Base-by-base conservation (phyloP, 2,329 filamentous ascomycete species). In the Falciphora oryzae region DNA sequence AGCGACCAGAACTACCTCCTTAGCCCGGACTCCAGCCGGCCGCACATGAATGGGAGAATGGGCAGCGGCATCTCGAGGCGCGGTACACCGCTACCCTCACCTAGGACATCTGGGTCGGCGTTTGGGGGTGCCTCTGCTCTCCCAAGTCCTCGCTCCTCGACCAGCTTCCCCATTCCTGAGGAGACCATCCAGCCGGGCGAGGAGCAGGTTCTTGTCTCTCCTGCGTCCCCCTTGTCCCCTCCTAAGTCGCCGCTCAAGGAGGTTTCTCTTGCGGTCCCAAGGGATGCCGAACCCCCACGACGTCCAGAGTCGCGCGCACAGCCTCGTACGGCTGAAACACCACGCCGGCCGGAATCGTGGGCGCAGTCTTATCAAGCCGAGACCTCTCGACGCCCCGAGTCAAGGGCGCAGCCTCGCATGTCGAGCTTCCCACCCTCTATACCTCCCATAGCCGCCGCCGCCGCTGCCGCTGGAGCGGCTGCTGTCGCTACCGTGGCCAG, bases 1-100 rank as follows among this genome's bases (percentile, higher is more conserved):
- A 76, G 78, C 4, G 75, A 75, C 53, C 71, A 69, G 8, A 65
- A 59, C 11, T 65, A 63, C 32, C 59, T 69, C 14, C 64, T 69
- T 31, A 68, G 69, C 7, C 71, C 74, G 4, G 71, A 70, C 22
- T 66, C 68, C 35, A 62, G 59, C 14, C 66, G 69, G 44, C 58
- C 65, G n/a, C 62, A 59, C 31, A 31, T 65, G 38, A 59, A 18
- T 13, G 60, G 65, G 14, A 68, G 75, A 57, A 70, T 75, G n/a
- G 76, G 73, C 44, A 25, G 18, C 44, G 22, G 44, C 18, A 25
- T 53, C 29, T 75, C 78, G 2, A 72, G 75, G 65, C 74, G 72
- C 16, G 71, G 73, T 11, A 75, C 75, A 1, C 74, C 75, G 28
- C 70, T 77, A 14, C 73, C 76, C 16, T 70, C 76, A 1, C 72